Evolutionary conservation across 2,329 filamentous ascomycete genomes (phyloP).

Genomic region (Rasamsonia emersonii): DNA sequence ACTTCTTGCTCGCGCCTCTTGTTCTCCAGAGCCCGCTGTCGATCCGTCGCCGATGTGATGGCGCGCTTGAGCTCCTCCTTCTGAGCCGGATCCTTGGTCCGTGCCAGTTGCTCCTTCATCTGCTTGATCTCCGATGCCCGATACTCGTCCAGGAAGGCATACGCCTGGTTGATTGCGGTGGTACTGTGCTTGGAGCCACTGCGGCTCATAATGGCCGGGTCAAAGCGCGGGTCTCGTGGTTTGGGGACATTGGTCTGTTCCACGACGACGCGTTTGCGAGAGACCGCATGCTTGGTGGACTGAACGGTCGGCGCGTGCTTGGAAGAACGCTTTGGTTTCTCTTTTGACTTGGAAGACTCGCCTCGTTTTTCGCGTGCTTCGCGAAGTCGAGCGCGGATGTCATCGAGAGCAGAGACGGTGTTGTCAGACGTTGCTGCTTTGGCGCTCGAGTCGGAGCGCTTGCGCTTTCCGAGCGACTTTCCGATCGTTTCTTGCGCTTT

Average conservation of each 20-base stretch:
- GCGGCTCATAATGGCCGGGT: constrained; percentile 46
- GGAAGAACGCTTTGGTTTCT: constrained; percentile 45
- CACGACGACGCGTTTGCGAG: constrained; percentile 68
- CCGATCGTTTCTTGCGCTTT: constrained; percentile 69
- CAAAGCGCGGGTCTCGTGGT: constrained; percentile 81
- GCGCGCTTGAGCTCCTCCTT: constrained; percentile 64
- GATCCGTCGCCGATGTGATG: constrained; percentile 70
- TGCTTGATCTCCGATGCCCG: constrained; percentile 72
- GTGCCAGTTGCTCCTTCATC: constrained; percentile 59
- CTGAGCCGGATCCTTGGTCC: constrained; percentile 54
- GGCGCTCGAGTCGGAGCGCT: constrained; percentile 15
- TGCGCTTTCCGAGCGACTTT: constrained; percentile 27
- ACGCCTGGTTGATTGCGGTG: constrained; percentile 58
- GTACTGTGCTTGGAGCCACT: constrained; percentile 21
- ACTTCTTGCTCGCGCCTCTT: constrained; percentile 64
- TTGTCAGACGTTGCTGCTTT: constrained; percentile 8
- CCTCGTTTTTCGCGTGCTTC: constrained; percentile 36
- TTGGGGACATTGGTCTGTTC: constrained; percentile 47
- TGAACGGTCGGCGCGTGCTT: constrained; percentile 86
- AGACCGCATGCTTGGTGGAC: constrained; percentile 74
- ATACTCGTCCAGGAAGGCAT: constrained; percentile 83
- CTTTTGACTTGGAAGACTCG: constrained; percentile 27
- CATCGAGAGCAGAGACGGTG: constrained; percentile 23
- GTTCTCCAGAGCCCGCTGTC: constrained; percentile 59
- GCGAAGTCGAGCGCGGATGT: constrained; percentile 31